Conservation (phyloP, 1,284 basidiomycete species). For the Puccinia polysora region DNA sequence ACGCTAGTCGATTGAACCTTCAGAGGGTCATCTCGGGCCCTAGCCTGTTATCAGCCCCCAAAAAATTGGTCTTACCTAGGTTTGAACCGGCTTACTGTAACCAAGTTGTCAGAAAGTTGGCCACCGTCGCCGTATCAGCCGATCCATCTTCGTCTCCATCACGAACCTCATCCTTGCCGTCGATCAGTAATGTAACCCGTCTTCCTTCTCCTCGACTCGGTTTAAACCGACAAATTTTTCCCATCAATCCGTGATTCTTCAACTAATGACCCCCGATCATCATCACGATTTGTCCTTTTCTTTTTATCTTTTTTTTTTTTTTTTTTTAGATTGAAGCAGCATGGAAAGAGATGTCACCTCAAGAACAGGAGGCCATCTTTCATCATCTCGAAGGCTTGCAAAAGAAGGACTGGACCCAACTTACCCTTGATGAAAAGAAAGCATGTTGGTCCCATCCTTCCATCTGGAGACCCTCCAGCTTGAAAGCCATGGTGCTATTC, state of each 20-base stretch:
- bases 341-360: constrained; percentile 43
- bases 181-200: constrained; percentile 25
- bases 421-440: constrained; percentile 42
- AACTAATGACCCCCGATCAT: not conserved
- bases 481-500: too few species aligned
- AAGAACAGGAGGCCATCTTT: constrained; percentile 42
- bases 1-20: too few species aligned
- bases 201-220: not conserved
- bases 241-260: not conserved
- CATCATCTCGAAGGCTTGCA: constrained; percentile 43
- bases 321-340: constrained; percentile 42
- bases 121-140: constrained; percentile 20
- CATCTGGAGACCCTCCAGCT: too few species aligned
- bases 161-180: constrained; percentile 9
- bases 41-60: constrained; percentile 3
- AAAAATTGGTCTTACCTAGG: constrained; percentile 1
- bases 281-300: not conserved
- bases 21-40: constrained; percentile 4
- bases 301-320: not conserved
- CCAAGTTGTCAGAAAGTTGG: not conserved
- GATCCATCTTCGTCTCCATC: constrained; percentile 12
- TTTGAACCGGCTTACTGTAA: not conserved
- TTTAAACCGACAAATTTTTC: not conserved
- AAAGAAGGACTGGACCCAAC: constrained; percentile 43
- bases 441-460: constrained; percentile 27